phyloP scores from a whole-genome alignment of 495 filamentous ascomycete species.

The Neurospora pannonica region DNA sequence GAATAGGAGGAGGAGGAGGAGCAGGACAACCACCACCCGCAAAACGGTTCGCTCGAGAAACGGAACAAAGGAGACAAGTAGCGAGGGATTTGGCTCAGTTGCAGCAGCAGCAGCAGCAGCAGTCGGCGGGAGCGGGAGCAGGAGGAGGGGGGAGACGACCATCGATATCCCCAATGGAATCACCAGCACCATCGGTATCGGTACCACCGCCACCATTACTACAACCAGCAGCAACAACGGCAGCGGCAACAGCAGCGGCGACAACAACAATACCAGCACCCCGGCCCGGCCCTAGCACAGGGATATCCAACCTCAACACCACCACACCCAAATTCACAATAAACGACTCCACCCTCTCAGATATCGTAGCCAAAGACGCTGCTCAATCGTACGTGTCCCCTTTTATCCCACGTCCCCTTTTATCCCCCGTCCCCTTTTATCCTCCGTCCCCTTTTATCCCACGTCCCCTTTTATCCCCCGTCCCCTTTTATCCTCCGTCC shows the following conservation, averaged over 20 bases:
- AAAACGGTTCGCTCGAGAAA: not conserved
- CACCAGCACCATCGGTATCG: not conserved
- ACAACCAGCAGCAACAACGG: not conserved
- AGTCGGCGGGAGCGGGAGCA: not conserved
- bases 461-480: not conserved
- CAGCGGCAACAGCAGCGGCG: not conserved
- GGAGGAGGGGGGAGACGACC: not conserved
- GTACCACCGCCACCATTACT: not conserved
- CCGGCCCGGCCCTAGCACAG: not conserved
- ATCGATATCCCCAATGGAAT: not conserved
- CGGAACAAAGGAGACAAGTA: not conserved
- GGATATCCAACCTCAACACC: not conserved
- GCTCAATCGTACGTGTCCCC: constrained; percentile 16
- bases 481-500: not conserved
- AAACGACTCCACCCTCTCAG: constrained; percentile 16
- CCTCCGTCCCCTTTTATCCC: too few relatives aligned
- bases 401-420: not conserved
- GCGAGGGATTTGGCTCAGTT: not conserved
- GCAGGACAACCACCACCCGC: not conserved
- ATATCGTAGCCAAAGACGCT: constrained; percentile 28
- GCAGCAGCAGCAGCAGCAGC: not conserved
- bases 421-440: too few relatives aligned
- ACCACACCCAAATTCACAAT: not conserved
- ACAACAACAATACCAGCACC: not conserved
- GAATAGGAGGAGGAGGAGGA: not conserved